Percentiles rank a stretch among this genome's conserved stretches.
Conservation (phyloP, 2,329 filamentous ascomycete genomes). For the Didymosphaeria variabile region DNA sequence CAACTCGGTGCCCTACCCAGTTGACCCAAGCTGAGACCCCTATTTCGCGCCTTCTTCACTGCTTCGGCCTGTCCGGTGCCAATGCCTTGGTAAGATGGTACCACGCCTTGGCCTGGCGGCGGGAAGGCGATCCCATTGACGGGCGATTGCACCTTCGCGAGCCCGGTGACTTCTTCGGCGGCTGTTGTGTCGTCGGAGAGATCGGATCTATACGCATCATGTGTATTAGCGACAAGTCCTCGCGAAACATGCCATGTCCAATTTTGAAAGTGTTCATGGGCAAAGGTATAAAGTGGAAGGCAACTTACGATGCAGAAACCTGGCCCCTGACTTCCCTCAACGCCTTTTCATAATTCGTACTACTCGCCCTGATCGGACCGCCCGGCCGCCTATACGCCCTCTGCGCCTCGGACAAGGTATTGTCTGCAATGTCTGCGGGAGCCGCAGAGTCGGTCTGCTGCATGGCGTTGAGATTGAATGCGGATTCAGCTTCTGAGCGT, state of each 20-base stretch:
- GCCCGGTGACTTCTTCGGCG: slow-evolving; percentile 19
- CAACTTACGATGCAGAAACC: slow-evolving; percentile 31
- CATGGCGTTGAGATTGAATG: slow-evolving; percentile 39
- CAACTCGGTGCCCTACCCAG: slow-evolving; percentile 45
- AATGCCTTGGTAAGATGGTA: slow-evolving; percentile 41
- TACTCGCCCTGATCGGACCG: slow-evolving; percentile 34
- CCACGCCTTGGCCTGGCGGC: slow-evolving; percentile 43
- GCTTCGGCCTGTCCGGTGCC: slow-evolving; percentile 34
- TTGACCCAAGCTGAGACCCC: slow-evolving; percentile 40
- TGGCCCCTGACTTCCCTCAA: slow-evolving; percentile 32
- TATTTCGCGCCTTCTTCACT: slow-evolving; percentile 40
- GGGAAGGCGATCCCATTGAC: slow-evolving; percentile 33
- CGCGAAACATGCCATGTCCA: no score
- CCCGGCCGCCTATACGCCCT: slow-evolving; percentile 39
- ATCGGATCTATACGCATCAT: slow-evolving; percentile 12
- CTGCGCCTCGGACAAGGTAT: slow-evolving; percentile 33
- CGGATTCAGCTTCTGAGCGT: slow-evolving; percentile 47
- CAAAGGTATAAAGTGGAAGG: not conserved
- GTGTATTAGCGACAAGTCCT: not conserved
- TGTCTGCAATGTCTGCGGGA: slow-evolving; percentile 23
- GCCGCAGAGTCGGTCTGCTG: slow-evolving; percentile 49
- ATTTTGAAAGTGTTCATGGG: not conserved
- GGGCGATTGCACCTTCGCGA: slow-evolving; percentile 19
- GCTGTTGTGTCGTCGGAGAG: slow-evolving; percentile 28
- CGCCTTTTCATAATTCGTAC: slow-evolving; percentile 44